Base-by-base conservation (phyloP, 2,329 filamentous ascomycete species). In the Phialocephala subalpina region DNA sequence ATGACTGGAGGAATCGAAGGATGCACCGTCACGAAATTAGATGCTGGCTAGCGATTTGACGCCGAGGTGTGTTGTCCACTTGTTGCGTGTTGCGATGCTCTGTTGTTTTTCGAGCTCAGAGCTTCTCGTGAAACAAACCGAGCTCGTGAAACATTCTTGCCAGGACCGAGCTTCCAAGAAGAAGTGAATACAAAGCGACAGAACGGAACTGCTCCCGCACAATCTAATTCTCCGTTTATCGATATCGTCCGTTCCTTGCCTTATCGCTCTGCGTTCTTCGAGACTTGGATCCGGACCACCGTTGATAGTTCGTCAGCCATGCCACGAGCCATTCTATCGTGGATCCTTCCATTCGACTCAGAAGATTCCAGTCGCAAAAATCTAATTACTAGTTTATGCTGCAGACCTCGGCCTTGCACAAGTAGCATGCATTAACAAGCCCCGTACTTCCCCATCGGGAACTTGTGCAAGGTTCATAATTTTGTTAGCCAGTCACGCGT, bases 381-480 rank as follows among this genome's bases (percentile, higher is more conserved):
- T 16, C 4, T 33, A 52, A 52, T 55, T 25, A 20, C 33, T 55
- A 55, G 29, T 55, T 16, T 16, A 18, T 55, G 52, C 3, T 55
- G 22, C 52, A 55, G 16, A 25, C 25, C 29, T 25, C 5, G n/a
- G 29, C 5, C 33, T 25, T 55, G 47, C 20, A 22, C n/a, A 52
- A n/a, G 18, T 4, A 52, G 11, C 20, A 29, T 52, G 52, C 52
- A 55, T 55, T 55, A 55, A 3, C 18, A 11, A 49, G 20, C 18
- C 20, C 3, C 4, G 29, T 25, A 35, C n/a, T 20, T 29, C 52
- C 52, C 20, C 5, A 33, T 55, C 52, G 7, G 52, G 52, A 55
- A 35, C 52, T 55, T 55, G 52, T 55, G 52, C 52, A 55, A 55
- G 52, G 52, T 55, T 22, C 20, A 55, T 55, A 55, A 55, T 33